These are phyloP conservation scores for Cenchrus purpureus DNA, from an alignment of 176 grass and related monocot genomes.

Conservation along the genomic window DNA sequence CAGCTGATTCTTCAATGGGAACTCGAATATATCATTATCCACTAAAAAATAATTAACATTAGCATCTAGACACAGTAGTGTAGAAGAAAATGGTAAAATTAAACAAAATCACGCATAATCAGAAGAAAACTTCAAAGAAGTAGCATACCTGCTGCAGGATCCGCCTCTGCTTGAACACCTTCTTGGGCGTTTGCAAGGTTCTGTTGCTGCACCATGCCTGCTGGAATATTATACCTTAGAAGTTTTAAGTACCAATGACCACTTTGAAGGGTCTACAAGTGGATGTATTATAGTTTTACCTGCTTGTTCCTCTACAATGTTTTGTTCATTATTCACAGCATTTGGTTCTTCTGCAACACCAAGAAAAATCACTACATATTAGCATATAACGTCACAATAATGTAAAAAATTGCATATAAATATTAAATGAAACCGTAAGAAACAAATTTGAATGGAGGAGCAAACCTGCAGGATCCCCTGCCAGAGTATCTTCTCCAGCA, in stretches of 20 bases:
- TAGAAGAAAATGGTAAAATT: neutral
- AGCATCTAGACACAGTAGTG: neutral
- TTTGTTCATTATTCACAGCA: neutral
- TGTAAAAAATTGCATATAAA: no score
- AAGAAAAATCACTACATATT: neutral
- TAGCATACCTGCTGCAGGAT: neutral
- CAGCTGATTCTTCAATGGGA: neutral
- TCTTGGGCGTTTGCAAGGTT: neutral
- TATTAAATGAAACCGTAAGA: neutral
- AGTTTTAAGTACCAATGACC: neutral
- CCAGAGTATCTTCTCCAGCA: no score
- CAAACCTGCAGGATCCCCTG: no score
- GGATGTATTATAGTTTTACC: neutral
- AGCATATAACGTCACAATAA: neutral
- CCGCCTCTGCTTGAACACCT: neutral
- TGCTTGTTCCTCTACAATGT: neutral
- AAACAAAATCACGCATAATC: neutral
- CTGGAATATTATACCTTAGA: neutral
- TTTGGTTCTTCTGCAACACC: neutral
- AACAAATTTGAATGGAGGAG: no score
- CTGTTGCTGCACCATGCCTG: neutral
- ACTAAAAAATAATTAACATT: neutral
- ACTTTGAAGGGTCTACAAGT: neutral
- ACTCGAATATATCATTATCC: neutral
- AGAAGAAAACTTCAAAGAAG: neutral